These are phyloP conservation scores for Ophiostoma sp. DNA, from an alignment of 2,329 filamentous ascomycete genomes.

Conservation along the genomic window DNA sequence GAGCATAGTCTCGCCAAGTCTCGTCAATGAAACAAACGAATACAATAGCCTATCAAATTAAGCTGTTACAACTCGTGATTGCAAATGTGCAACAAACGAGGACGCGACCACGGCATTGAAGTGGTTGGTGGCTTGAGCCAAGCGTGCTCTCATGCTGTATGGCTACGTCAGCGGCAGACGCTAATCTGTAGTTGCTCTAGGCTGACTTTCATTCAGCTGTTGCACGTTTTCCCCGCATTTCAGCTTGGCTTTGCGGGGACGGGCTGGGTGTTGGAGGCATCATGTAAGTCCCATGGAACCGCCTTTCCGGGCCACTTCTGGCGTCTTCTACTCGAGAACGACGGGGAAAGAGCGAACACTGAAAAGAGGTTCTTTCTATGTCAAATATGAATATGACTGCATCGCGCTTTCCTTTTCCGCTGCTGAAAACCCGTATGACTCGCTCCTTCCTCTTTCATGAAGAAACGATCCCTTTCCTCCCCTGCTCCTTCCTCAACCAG, in stretches of 20 bases:
- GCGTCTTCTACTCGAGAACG: too few relatives aligned
- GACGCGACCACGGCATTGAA: too few relatives aligned
- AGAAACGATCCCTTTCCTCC: too few relatives aligned
- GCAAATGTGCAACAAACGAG: too few relatives aligned
- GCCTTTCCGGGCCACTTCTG: too few relatives aligned
- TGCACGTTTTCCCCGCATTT: constrained; percentile 2
- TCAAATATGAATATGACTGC: background rate
- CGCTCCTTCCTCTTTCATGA: background rate
- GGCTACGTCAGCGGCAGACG: background rate
- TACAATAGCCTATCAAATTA: background rate
- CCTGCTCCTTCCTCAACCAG: background rate
- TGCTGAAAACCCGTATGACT: background rate
- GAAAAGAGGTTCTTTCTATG: background rate
- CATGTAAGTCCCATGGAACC: background rate
- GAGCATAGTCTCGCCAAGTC: constrained; percentile 7
- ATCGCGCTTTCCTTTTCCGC: background rate
- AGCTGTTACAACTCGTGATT: too few relatives aligned
- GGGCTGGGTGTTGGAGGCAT: background rate
- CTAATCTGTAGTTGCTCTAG: background rate
- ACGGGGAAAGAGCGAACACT: too few relatives aligned
- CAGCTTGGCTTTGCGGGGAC: background rate
- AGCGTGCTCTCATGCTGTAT: background rate
- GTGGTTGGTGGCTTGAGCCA: background rate
- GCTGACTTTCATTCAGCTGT: background rate
- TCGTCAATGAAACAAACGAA: background rate